A percentile compares a stretch with the other conserved stretches of the same genome.
Conservation (phyloP, 257 asterid species). For the Verbascum thapsus region DNA sequence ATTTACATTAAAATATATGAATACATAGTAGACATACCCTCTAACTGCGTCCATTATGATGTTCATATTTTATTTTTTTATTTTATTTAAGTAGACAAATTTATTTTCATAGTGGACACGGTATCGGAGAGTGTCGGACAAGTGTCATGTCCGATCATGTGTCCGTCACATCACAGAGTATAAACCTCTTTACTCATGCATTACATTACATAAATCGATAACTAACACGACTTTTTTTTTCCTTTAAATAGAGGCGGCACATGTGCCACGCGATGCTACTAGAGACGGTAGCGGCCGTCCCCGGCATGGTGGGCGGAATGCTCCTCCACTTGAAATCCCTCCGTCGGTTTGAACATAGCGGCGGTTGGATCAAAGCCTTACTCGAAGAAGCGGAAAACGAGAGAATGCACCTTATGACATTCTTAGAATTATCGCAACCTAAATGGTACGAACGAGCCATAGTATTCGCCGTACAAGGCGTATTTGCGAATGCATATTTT, state of each 20-base stretch:
- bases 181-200: too few species aligned
- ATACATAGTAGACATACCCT: too few species aligned
- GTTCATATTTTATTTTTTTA: too few species aligned
- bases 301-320: constrained; percentile 83
- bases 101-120: too few species aligned
- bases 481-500: constrained; percentile 61
- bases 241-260: constrained; percentile 51
- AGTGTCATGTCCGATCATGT: too few species aligned
- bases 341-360: constrained; percentile 69
- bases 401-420: constrained; percentile 77
- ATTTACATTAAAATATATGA: too few species aligned
- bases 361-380: constrained; percentile 78
- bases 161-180: too few species aligned
- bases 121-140: too few species aligned
- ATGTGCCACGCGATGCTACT: constrained; percentile 75
- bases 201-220: too few species aligned
- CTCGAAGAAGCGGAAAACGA: constrained; percentile 75
- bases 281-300: constrained; percentile 81
- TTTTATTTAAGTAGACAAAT: too few species aligned
- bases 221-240: too few species aligned
- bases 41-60: too few species aligned
- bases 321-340: constrained; percentile 63
- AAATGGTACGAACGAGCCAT: constrained; percentile 59
- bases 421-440: constrained; percentile 59
- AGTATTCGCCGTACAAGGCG: constrained; percentile 61